These are phyloP conservation scores for Chaetothyriales sp. DNA, from an alignment of 2,329 filamentous ascomycete species.

Conservation along the genomic window DNA sequence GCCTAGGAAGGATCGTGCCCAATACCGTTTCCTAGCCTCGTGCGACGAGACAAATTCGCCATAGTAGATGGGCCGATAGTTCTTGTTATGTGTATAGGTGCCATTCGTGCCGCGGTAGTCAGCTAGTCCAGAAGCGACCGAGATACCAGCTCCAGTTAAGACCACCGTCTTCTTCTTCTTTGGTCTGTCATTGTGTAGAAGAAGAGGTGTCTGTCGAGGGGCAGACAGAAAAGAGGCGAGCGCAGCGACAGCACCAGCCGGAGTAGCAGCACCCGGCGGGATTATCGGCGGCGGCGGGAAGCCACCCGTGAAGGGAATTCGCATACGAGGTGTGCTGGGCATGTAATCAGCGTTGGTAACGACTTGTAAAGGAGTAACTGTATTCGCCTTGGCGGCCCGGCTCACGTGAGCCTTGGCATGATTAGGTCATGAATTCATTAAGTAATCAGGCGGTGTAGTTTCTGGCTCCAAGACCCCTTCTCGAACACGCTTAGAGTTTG, in stretches of 20 bases:
- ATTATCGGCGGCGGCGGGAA: constrained; percentile 61
- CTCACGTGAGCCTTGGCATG: neutral
- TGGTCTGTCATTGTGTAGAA: constrained; percentile 33
- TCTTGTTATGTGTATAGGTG: constrained; percentile 83
- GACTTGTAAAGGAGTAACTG: neutral
- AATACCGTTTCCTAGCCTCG: constrained; percentile 80
- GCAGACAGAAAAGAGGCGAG: constrained; percentile 56
- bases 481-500: too few relatives aligned
- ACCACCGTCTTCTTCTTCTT: constrained; percentile 37
- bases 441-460: too few relatives aligned
- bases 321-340: constrained; percentile 50
- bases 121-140: constrained; percentile 78
- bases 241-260: constrained; percentile 60
- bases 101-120: constrained; percentile 84
- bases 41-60: constrained; percentile 74
- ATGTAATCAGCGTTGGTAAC: neutral
- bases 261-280: constrained; percentile 54
- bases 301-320: constrained; percentile 79
- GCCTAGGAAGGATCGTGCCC: constrained; percentile 85
- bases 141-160: constrained; percentile 76
- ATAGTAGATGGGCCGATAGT: constrained; percentile 82
- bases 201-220: constrained; percentile 23
- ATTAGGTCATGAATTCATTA: neutral
- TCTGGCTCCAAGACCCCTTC: too few relatives aligned
- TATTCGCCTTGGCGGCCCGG: too few relatives aligned